phyloP scores from a whole-genome alignment of 1,284 basidiomycete species.

The Apiotrichum laibachii region DNA sequence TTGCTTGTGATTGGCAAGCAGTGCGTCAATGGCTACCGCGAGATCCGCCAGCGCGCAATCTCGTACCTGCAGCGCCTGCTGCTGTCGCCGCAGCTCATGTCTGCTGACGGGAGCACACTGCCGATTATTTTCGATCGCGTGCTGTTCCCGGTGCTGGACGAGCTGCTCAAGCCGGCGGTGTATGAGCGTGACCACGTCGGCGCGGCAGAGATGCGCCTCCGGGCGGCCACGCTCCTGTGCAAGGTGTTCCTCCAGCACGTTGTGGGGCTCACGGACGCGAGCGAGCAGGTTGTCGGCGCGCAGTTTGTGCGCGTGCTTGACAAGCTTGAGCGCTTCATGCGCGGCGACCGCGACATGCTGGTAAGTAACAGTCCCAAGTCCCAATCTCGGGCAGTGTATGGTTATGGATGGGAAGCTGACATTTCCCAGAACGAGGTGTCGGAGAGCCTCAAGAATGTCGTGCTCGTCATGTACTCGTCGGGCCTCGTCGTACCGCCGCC shows the following conservation, averaged over 20 bases:
- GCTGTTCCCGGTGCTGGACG: slow-evolving; percentile 88
- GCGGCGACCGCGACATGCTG: slow-evolving; percentile 78
- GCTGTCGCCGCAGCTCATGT: slow-evolving; percentile 71
- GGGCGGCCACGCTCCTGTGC: slow-evolving; percentile 83
- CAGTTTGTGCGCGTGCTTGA: slow-evolving; percentile 92
- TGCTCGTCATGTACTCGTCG: slow-evolving; percentile 92
- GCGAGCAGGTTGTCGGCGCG: slow-evolving; percentile 58
- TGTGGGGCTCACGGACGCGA: slow-evolving; percentile 64
- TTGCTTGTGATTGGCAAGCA: slow-evolving; percentile 76
- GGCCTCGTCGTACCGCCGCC: slow-evolving; percentile 72
- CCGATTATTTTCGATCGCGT: slow-evolving; percentile 84
- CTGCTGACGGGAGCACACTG: slow-evolving; percentile 60
- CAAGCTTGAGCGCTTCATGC: slow-evolving; percentile 83
- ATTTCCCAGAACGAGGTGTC: slow-evolving; percentile 77
- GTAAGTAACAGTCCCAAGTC: slow-evolving; percentile 57
- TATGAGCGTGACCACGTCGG: slow-evolving; percentile 76
- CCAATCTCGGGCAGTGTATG: no score
- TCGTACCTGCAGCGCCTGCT: slow-evolving; percentile 82
- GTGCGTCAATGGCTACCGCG: slow-evolving; percentile 76
- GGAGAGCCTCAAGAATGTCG: slow-evolving; percentile 94
- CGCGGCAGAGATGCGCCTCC: slow-evolving; percentile 83
- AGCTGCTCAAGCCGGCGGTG: slow-evolving; percentile 80
- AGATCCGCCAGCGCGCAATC: slow-evolving; percentile 81
- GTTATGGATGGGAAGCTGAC: background rate
- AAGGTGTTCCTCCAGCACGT: slow-evolving; percentile 95